Evolutionary conservation across 805 yeast species (phyloP).

Genomic region (Teunomyces kruisii): DNA sequence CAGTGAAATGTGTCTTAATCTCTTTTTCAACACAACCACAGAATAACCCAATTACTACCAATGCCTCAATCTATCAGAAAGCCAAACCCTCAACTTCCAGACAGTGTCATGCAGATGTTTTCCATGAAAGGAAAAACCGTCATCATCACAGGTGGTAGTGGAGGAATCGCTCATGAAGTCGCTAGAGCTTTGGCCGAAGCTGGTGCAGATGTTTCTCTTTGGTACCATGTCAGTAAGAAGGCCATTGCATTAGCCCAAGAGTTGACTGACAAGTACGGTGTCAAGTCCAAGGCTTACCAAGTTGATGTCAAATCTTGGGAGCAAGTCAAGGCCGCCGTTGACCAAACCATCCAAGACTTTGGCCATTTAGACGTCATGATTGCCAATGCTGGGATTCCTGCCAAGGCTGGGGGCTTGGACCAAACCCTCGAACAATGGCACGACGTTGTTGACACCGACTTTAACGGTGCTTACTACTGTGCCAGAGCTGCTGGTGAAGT

Average conservation of each 20-base stretch:
- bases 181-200: slow-evolving; percentile 28
- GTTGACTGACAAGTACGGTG: slow-evolving; percentile 16
- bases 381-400: slow-evolving; percentile 33
- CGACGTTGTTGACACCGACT: slow-evolving; percentile 26
- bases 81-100: neutral
- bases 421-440: slow-evolving; percentile 20
- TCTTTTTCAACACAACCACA: too few species aligned
- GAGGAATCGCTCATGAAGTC: slow-evolving; percentile 30
- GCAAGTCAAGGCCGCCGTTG: slow-evolving; percentile 21
- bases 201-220: slow-evolving; percentile 25
- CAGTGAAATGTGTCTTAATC: too few species aligned
- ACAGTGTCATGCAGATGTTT: slow-evolving; percentile 7
- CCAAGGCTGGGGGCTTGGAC: slow-evolving; percentile 17
- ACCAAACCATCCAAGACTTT: slow-evolving; percentile 22
- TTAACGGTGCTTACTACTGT: slow-evolving; percentile 31
- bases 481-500: slow-evolving; percentile 30
- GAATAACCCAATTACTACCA: too few species aligned
- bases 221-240: slow-evolving; percentile 23
- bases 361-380: slow-evolving; percentile 31
- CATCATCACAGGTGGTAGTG: slow-evolving; percentile 31
- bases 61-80: neutral
- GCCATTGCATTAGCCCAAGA: slow-evolving; percentile 11
- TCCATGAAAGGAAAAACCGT: slow-evolving; percentile 23
- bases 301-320: slow-evolving; percentile 24
- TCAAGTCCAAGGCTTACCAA: slow-evolving; percentile 22